Base-by-base conservation (phyloP, 2,329 filamentous ascomycete genomes). In the Aspergillus sp. region DNA sequence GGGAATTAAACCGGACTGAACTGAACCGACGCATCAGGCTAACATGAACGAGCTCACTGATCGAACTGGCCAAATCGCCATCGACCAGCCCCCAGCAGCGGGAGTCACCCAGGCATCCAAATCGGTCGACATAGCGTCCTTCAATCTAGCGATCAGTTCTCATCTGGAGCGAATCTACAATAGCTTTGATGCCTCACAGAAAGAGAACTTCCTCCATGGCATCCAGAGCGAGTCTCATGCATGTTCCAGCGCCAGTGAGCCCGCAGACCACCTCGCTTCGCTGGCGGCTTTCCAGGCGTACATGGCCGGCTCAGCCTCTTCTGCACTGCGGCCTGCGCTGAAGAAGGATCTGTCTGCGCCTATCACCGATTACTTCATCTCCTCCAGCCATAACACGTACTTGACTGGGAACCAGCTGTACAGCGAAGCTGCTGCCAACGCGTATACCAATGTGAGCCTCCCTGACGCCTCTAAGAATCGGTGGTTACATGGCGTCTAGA, bases 341-440 rank as follows among this genome's bases (percentile, higher is more conserved):
- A 49, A 61, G 41, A 67, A 74, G 36, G 80, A 86, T 51, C 55
- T 77, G 19, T 72, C 71, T 0, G 74, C 72, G 32, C 82, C 85
- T 3, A 69, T 93, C 36, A 84, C 81, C 29, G 86, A 93, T 54
- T 95, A 95, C 64, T 95, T 86, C 58, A 88, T 95, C 55, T 93
- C 81, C 41, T 93, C 85, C 45, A 94, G 86, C 52, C 88, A 95
- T 66, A 95, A 95, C 55, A 95, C 88, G 1, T 95, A 94, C 56
- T 67, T 94, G 26, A 79, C 80, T 2, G 88, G 88, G 2, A 86
- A 93, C 49, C 89, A 95, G 59, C 69, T 91, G 25, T 79, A 76
- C 39, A 86, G 85, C 29, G 75, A 77, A 38, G 81, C 83, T 38
- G 86, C 81, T 16, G 76, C 80, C 0, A 78, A 86, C 35, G 77